These are phyloP conservation scores for Moringa oleifera DNA, from an alignment of 345 rosid genomes.

Conservation along the genomic window DNA sequence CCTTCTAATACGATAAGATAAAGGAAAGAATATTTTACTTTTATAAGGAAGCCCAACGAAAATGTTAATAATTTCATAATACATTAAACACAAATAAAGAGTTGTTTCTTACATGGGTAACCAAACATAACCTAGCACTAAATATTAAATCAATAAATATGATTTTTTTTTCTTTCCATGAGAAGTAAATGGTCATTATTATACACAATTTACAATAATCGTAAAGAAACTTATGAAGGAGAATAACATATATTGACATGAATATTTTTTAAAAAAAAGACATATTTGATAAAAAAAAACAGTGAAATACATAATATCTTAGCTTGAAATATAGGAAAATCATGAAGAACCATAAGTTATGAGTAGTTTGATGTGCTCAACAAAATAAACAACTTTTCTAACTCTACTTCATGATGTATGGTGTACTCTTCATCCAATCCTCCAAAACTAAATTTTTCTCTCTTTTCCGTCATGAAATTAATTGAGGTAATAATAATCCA, in stretches of 20 bases:
- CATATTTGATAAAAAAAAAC: no score
- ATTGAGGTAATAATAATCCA: slow-evolving; percentile 42
- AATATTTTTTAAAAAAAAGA: no score
- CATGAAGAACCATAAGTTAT: slow-evolving; percentile 70
- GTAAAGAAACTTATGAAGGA: neutral
- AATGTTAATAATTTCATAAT: neutral
- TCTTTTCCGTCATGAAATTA: slow-evolving; percentile 96
- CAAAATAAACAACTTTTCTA: slow-evolving; percentile 79
- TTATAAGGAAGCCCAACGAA: neutral
- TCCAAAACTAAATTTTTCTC: slow-evolving; percentile 68
- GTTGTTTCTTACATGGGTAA: no score
- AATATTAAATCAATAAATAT: no score
- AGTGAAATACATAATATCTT: neutral
- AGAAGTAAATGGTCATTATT: no score
- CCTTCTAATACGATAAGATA: neutral
- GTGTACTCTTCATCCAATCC: slow-evolving; percentile 89
- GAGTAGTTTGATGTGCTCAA: slow-evolving; percentile 99
- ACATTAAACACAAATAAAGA: no score
- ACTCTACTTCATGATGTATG: slow-evolving; percentile 75
- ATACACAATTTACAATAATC: neutral
- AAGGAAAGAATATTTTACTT: neutral
- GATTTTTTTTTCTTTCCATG: neutral
- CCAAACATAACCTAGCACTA: no score
- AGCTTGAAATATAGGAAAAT: slow-evolving; percentile 1
- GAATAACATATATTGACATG: neutral